Evolutionary conservation across 2,329 filamentous ascomycete genomes (phyloP).

Genomic region (Cladobotryum mycophilum): DNA sequence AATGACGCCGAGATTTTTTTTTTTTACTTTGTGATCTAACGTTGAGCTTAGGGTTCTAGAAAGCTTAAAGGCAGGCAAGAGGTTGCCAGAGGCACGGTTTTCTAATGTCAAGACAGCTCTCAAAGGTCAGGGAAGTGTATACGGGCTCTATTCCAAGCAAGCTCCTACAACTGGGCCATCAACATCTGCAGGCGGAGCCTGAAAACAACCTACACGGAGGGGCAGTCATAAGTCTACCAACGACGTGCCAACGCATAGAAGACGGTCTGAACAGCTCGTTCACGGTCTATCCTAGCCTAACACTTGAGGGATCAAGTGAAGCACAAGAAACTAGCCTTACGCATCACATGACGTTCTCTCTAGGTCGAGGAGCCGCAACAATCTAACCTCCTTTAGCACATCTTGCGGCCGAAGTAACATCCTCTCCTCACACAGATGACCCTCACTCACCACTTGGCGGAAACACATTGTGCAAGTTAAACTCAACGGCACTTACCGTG

Average conservation of each 20-base stretch:
- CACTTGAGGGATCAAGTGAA: no score
- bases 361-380: not conserved
- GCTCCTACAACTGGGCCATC: not conserved
- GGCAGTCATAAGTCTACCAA: no score
- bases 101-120: slow-evolving; percentile 55
- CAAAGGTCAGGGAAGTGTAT: slow-evolving; percentile 59
- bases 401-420: not conserved
- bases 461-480: no score
- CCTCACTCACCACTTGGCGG: no score
- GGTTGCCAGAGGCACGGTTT: slow-evolving; percentile 70
- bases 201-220: no score
- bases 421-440: not conserved
- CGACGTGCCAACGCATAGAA: no score
- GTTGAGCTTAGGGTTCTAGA: slow-evolving; percentile 61
- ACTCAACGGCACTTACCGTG: no score
- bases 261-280: no score
- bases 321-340: no score
- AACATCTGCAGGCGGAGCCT: not conserved
- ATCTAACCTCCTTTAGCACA: not conserved
- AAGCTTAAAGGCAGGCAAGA: slow-evolving; percentile 67
- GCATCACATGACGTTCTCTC: no score
- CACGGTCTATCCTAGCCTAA: no score
- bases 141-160: slow-evolving; percentile 36
- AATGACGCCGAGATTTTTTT: not conserved
- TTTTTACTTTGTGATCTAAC: not conserved